Percentiles rank a stretch among this genome's conserved stretches.
phyloP scores from a whole-genome alignment of 306 rosid genomes.

The Heteromeles arbutifolia region DNA sequence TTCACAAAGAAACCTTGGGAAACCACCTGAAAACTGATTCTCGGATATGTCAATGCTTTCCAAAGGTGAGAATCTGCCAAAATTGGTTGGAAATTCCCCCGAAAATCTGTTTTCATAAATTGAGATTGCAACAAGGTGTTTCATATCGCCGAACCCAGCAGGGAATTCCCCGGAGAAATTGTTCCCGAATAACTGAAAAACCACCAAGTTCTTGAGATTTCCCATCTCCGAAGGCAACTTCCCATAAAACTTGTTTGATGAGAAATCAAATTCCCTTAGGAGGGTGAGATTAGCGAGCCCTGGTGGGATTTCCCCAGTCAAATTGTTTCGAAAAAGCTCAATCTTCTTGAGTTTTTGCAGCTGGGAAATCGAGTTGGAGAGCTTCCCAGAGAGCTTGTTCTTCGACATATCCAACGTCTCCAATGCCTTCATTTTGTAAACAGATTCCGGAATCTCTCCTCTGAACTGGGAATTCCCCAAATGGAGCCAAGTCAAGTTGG shows the following conservation, averaged over 20 bases:
- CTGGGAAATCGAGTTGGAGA: conserved; percentile 71
- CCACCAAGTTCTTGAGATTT: conserved; percentile 54
- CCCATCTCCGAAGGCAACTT: conserved; percentile 61
- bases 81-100: conserved; percentile 54
- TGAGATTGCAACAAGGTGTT: conserved; percentile 57
- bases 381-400: conserved; percentile 63
- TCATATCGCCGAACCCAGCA: conserved; percentile 76
- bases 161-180: conserved; percentile 76
- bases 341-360: conserved; percentile 52
- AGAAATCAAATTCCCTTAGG: conserved; percentile 74
- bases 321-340: conserved; percentile 57
- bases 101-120: conserved; percentile 64
- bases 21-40: conserved; percentile 77
- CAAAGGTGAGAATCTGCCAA: conserved; percentile 65
- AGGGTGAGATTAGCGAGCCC: conserved; percentile 59
- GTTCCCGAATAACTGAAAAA: conserved; percentile 73
- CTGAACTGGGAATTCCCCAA: conserved; percentile 51
- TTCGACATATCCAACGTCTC: conserved; percentile 68
- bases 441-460: conserved; percentile 79
- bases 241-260: conserved; percentile 55
- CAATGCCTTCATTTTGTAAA: conserved; percentile 57
- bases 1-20: conserved; percentile 82
- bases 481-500: conserved; percentile 70
- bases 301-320: conserved; percentile 68
- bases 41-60: conserved; percentile 89